Evolutionary conservation across 305 asterid species (phyloP).

Genomic region (Withania somnifera): DNA sequence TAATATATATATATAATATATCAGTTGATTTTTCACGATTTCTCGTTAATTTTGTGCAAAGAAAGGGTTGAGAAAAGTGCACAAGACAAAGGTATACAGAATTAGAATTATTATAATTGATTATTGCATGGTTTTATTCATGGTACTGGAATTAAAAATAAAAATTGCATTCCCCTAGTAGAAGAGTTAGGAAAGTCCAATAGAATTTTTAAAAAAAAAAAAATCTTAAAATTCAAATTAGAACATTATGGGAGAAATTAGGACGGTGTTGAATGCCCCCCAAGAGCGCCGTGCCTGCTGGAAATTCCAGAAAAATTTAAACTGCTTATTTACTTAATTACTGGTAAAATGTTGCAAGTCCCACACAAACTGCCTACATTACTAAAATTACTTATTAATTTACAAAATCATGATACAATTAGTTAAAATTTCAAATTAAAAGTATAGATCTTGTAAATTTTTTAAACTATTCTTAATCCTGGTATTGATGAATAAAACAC

Average conservation of each 20-base stretch:
- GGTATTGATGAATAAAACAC: too few species aligned
- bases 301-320: not conserved
- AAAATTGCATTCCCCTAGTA: not conserved
- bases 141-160: not conserved
- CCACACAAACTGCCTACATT: not conserved
- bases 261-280: not conserved
- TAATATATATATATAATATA: too few species aligned
- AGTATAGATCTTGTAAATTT: too few species aligned
- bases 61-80: not conserved
- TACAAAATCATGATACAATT: too few species aligned
- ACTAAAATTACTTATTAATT: too few species aligned
- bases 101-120: not conserved
- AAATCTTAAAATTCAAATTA: not conserved
- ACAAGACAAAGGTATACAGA: not conserved
- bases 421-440: too few species aligned
- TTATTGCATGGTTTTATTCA: not conserved
- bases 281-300: slow-evolving; percentile 3
- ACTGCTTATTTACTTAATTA: not conserved
- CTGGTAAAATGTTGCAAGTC: not conserved
- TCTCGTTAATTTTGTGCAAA: not conserved
- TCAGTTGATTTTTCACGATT: not conserved
- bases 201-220: not conserved
- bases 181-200: not conserved
- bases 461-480: too few species aligned
- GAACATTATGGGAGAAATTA: not conserved